Evolutionary conservation across 129 eudicot genomes (phyloP).

Genomic region (sunflower (Helianthus annuus)): HanXRQr2.0-SUNRISE NC_035440.2:31839955-31840454

Average conservation of each 20-base stretch:
- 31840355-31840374: no score
- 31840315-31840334: conserved; percentile 89
- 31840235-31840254: conserved; percentile 25
- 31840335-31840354: conserved; percentile 1
- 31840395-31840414: no score
- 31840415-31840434: no score
- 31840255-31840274: conserved; percentile 31
- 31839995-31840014: not conserved
- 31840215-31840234: conserved; percentile 83
- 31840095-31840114: no score
- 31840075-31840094: no score
- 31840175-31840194: conserved; percentile 5
- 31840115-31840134: not conserved
- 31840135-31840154: not conserved
- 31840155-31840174: not conserved
- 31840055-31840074: not conserved
- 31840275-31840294: conserved; percentile 32
- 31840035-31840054: conserved; percentile 10
- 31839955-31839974: conserved; percentile 96
- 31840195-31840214: conserved; percentile 42
- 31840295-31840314: conserved; percentile 91
- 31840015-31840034: not conserved
- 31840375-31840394: no score
- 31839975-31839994: not conserved
- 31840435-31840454: no score